Conservation (phyloP, 2,329 filamentous ascomycete genomes). For the Colletotrichum neosansevieriae region DNA sequence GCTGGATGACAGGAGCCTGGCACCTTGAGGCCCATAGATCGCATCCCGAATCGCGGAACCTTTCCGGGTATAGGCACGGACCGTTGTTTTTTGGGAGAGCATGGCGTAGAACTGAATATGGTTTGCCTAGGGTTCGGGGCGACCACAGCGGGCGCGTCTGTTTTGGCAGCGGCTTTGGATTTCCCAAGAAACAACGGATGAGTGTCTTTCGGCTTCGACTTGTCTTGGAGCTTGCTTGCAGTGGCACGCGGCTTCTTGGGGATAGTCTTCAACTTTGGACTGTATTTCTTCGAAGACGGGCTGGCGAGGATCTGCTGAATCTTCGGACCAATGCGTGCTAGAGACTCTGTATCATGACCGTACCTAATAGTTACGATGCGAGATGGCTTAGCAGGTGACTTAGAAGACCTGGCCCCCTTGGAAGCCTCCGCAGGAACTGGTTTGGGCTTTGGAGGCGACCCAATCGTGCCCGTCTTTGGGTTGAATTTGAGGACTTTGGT, state of each 20-base stretch:
- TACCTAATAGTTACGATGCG: conserved; percentile 30
- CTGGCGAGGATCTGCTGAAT: conserved; percentile 72
- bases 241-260: conserved; percentile 45
- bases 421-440: conserved; percentile 41
- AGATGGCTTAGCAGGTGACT: conserved; percentile 20
- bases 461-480: conserved; percentile 70
- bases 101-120: conserved; percentile 66
- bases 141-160: conserved; percentile 15
- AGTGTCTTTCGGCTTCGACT: conserved; percentile 46
- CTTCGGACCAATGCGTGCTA: conserved; percentile 64
- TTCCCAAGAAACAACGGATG: conserved; percentile 58
- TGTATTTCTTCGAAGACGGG: conserved; percentile 20
- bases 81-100: conserved; percentile 60
- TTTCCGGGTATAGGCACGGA: conserved; percentile 47
- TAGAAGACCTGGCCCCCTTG: conserved; percentile 25
- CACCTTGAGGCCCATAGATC: conserved; percentile 65
- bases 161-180: conserved; percentile 40
- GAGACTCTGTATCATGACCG: conserved; percentile 53
- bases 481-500: conserved; percentile 65
- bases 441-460: conserved; percentile 70
- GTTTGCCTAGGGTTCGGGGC: conserved; percentile 50
- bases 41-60: conserved; percentile 58
- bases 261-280: conserved; percentile 44
- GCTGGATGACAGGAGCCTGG: conserved; percentile 74
- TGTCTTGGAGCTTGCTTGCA: conserved; percentile 44